phyloP scores from a whole-genome alignment of 2,329 filamentous ascomycete genomes.

The Fusarium metavorans region DNA sequence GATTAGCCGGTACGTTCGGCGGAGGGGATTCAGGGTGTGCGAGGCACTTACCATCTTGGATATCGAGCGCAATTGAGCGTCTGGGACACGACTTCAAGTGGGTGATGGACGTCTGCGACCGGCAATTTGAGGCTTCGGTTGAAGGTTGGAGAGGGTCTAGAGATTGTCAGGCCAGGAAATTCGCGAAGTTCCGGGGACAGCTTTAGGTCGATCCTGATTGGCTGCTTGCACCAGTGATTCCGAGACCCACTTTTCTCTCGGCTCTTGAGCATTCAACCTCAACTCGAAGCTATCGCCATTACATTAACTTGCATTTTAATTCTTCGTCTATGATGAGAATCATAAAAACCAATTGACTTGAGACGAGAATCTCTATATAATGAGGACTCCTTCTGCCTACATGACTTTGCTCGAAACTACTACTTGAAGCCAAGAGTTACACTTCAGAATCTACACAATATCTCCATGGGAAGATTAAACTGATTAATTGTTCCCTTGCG shows the following conservation, averaged over 20 bases:
- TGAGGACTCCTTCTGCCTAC: background rate
- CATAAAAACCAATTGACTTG: background rate
- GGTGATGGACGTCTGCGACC: conserved; percentile 44
- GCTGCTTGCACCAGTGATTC: conserved; percentile 20
- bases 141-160: conserved; percentile 47
- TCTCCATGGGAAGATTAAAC: background rate
- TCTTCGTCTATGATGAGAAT: background rate
- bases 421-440: background rate
- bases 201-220: conserved; percentile 50
- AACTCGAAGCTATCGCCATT: background rate
- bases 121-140: conserved; percentile 44
- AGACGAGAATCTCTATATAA: background rate
- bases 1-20: conserved; percentile 48
- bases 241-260: conserved; percentile 38
- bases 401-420: background rate
- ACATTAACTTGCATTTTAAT: background rate
- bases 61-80: conserved; percentile 47
- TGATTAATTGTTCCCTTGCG: background rate
- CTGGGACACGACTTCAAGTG: conserved; percentile 38
- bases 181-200: conserved; percentile 49
- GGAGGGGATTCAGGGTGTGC: background rate
- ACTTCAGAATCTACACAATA: background rate
- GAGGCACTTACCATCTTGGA: conserved; percentile 53
- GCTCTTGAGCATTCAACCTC: background rate
- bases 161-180: conserved; percentile 51